phyloP scores from a whole-genome alignment of 2,329 filamentous ascomycete genomes.

The Talaromyces albobiverticillius region DNA sequence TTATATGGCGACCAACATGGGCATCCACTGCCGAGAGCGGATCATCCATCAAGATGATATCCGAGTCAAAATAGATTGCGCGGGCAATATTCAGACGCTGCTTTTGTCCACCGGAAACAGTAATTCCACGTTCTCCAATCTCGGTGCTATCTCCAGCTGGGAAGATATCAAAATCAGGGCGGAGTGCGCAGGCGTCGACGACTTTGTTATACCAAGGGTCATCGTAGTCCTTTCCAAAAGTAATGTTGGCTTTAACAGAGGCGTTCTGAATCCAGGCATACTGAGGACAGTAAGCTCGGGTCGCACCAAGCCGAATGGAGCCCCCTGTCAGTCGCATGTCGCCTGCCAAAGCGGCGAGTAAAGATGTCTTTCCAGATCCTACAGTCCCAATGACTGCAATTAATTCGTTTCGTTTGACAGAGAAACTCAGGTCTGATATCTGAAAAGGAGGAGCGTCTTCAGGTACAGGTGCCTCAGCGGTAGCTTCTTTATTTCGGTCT shows the following conservation, averaged over 20 bases:
- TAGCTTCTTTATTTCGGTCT: slow-evolving; percentile 20
- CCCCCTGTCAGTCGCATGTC: slow-evolving; percentile 77
- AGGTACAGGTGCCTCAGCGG: slow-evolving; percentile 18
- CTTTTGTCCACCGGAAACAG: slow-evolving; percentile 91
- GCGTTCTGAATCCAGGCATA: slow-evolving; percentile 98
- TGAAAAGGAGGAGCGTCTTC: slow-evolving; percentile 36
- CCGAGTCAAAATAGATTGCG: slow-evolving; percentile 63
- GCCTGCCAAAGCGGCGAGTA: slow-evolving; percentile 84
- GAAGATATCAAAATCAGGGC: slow-evolving; percentile 87
- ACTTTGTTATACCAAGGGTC: slow-evolving; percentile 77
- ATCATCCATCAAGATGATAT: slow-evolving; percentile 63
- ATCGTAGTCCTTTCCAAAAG: slow-evolving; percentile 79
- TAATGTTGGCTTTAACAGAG: slow-evolving; percentile 80
- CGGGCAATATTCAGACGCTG: slow-evolving; percentile 92
- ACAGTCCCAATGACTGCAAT: slow-evolving; percentile 63
- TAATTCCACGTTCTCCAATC: slow-evolving; percentile 93
- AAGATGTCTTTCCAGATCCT: slow-evolving; percentile 83
- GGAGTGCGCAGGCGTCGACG: slow-evolving; percentile 79
- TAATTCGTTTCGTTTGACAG: slow-evolving; percentile 37
- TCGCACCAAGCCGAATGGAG: slow-evolving; percentile 83
- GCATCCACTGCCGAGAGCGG: slow-evolving; percentile 56
- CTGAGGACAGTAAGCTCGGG: slow-evolving; percentile 87
- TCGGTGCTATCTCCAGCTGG: slow-evolving; percentile 85
- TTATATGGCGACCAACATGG: slow-evolving; percentile 68
- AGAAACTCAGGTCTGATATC: slow-evolving; percentile 36